These are phyloP conservation scores for Hordeum vulgare DNA, from an alignment of 176 grass and related monocot species.

Conservation along the genomic window MorexV3_pseudomolecules_assembly NC_058522.1:65778189-65778688, in stretches of 20 bases:
- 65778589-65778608: neutral
- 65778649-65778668: too few species aligned
- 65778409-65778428: neutral
- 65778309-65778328: neutral
- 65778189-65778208: too few species aligned
- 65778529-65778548: neutral
- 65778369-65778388: neutral
- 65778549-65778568: neutral
- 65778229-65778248: too few species aligned
- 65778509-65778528: neutral
- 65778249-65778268: too few species aligned
- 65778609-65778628: too few species aligned
- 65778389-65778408: neutral
- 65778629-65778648: too few species aligned
- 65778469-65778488: neutral
- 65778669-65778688: too few species aligned
- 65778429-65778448: slow-evolving; percentile 2
- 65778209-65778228: too few species aligned
- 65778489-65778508: neutral
- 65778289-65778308: neutral
- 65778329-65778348: too few species aligned
- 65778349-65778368: neutral
- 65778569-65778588: neutral
- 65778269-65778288: neutral
- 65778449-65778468: neutral